These are phyloP conservation scores for Dunaliella primolecta DNA, from an alignment of 139 green algal species.

Conservation along the genomic window DNA sequence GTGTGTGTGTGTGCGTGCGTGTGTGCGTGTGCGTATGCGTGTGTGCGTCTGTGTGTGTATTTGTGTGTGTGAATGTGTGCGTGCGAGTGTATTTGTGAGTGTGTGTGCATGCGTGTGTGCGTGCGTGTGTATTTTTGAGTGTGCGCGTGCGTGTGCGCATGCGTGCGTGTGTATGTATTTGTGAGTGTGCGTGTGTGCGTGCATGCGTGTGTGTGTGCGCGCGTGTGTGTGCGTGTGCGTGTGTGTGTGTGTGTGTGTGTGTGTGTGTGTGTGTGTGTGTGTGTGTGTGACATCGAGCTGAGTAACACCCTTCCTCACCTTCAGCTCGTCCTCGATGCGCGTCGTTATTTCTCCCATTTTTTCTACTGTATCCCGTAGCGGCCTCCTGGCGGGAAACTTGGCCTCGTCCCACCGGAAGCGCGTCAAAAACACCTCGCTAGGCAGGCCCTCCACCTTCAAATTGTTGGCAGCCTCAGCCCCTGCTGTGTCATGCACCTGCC, in stretches of 20 bases:
- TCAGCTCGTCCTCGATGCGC: constrained; percentile 96
- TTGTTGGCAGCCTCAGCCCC: constrained; percentile 4
- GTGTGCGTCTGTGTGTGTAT: too few relatives aligned
- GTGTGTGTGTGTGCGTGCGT: too few relatives aligned
- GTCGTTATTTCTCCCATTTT: constrained; percentile 82
- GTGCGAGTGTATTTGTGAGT: too few relatives aligned
- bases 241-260: background rate
- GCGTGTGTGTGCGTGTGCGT: background rate
- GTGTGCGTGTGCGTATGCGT: too few relatives aligned
- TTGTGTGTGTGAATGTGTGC: too few relatives aligned
- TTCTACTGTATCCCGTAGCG: constrained; percentile 87
- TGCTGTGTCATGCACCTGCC: constrained; percentile 37
- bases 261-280: background rate
- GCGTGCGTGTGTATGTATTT: too few relatives aligned
- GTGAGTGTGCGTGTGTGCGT: background rate
- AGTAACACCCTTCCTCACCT: constrained; percentile 66
- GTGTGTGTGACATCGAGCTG: background rate
- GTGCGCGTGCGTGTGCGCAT: too few relatives aligned
- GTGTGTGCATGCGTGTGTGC: background rate
- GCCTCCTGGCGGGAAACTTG: constrained; percentile 86
- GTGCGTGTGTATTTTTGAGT: background rate
- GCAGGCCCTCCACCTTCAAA: constrained; percentile 64
- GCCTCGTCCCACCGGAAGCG: constrained; percentile 94
- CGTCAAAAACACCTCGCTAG: constrained; percentile 71
- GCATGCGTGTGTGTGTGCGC: background rate